phyloP scores from a whole-genome alignment of 495 filamentous ascomycete species.

The Xylaria nigripes region DNA sequence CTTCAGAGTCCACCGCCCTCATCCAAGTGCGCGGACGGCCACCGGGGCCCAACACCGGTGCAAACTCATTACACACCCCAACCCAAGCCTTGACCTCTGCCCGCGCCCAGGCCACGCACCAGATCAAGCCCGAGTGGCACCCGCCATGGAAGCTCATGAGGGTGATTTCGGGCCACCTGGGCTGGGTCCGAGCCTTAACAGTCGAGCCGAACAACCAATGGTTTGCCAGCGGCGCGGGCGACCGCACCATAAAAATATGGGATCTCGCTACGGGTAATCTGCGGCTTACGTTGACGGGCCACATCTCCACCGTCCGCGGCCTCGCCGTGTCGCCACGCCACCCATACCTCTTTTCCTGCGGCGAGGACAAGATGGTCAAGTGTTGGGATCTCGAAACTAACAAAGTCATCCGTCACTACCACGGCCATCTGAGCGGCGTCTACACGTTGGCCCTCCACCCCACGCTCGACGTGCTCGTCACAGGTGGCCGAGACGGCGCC shows the following conservation, averaged over 20 bases:
- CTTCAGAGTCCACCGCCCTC: slow-evolving; percentile 50
- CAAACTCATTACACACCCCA: slow-evolving; percentile 18
- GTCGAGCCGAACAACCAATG: slow-evolving; percentile 95
- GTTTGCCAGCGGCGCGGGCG: slow-evolving; percentile 94
- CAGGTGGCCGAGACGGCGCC: slow-evolving; percentile 89
- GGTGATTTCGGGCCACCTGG: slow-evolving; percentile 92
- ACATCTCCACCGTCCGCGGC: slow-evolving; percentile 93
- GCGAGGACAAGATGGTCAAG: slow-evolving; percentile 99
- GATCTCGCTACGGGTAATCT: slow-evolving; percentile 80
- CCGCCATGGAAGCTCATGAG: slow-evolving; percentile 97
- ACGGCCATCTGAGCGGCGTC: slow-evolving; percentile 93
- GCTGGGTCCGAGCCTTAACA: slow-evolving; percentile 87
- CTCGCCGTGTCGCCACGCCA: slow-evolving; percentile 89
- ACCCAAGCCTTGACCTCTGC: slow-evolving; percentile 47
- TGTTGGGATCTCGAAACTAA: slow-evolving; percentile 99
- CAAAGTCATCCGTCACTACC: slow-evolving; percentile 97
- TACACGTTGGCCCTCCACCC: slow-evolving; percentile 89
- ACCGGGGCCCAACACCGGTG: neutral
- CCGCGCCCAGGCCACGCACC: slow-evolving; percentile 58
- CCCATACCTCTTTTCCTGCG: slow-evolving; percentile 95
- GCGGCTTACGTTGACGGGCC: slow-evolving; percentile 83
- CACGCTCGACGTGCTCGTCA: slow-evolving; percentile 88
- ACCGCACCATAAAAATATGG: slow-evolving; percentile 99
- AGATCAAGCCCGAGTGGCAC: slow-evolving; percentile 86
- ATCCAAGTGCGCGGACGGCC: slow-evolving; percentile 36